Base-by-base conservation (phyloP, 352 stramenopile species). In the Globisporangium ultimum region DNA sequence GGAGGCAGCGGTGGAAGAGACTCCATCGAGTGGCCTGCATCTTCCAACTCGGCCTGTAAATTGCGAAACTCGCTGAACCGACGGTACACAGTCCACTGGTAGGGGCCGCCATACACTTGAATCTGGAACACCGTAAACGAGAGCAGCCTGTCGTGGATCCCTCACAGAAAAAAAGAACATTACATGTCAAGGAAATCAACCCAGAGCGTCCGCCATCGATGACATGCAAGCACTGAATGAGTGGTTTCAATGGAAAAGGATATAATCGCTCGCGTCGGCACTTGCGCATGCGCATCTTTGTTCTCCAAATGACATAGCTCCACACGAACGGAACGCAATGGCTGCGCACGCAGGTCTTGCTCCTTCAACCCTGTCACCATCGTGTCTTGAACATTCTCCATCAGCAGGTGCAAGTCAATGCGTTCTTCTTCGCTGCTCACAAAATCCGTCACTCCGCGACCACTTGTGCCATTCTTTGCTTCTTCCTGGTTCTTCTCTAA, bases 221-320 rank as follows among this genome's bases (percentile, higher is more conserved):
- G 53, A 38, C 38, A 49, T 21, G 49, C 24, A 49, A 45, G 13
- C 4, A 45, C 13, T 24, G 17, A 28, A 45, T 24, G 40, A 54
- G 53, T 56, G 20, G n/a, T 48, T 58, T 56, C 38, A 58, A 24
- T 51, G 41, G 41, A 38, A 40, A 58, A 58, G 60, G 64, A 72
- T 72, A 75, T 75, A 42, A 91, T 72, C 15, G 83, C 58, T 45
- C 85, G 83, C 24, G 65, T 58, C 8, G 85, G 85, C 36, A 94
- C 85, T 60, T 87, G 89, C 17, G 82, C 81, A 36, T 87, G 78
- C n/a, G 85, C 85, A 60, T 94, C 85, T 58, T 91, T 91, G 76
- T 94, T 94, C 61, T 93, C 80, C 52, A 94, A 59, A 61, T 94
- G 85, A 56, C 85, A 94, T 20, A 94, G 64, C 68, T 94, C 85